phyloP scores from a whole-genome alignment of 2,329 filamentous ascomycete genomes.

The Aschersonia sp. region DNA sequence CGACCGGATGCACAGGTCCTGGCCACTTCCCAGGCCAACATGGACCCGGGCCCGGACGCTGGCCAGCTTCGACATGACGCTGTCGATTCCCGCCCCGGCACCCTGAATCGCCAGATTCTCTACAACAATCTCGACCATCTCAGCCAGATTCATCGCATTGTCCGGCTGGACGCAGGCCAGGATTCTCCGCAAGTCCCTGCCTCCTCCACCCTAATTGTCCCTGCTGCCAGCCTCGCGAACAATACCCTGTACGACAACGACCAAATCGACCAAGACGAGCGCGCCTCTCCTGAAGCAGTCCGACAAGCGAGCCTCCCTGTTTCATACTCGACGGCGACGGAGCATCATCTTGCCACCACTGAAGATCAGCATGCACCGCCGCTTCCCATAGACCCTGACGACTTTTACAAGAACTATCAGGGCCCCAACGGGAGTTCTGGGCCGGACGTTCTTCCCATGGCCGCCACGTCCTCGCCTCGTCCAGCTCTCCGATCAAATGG shows the following conservation, averaged over 20 bases:
- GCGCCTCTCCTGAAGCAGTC: background rate
- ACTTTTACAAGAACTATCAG: slow-evolving; percentile 39
- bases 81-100: slow-evolving; percentile 3
- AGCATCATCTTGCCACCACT: slow-evolving; percentile 8
- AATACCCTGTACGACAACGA: slow-evolving; percentile 6
- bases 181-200: background rate
- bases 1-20: slow-evolving; percentile 29
- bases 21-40: slow-evolving; percentile 14
- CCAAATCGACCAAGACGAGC: too few species aligned
- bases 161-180: background rate
- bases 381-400: slow-evolving; percentile 33
- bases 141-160: background rate
- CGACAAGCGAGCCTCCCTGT: background rate
- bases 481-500: slow-evolving; percentile 33
- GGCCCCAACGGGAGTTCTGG: slow-evolving; percentile 20
- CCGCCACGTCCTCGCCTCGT: slow-evolving; percentile 21
- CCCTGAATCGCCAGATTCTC: slow-evolving; percentile 10
- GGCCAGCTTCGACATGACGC: slow-evolving; percentile 10
- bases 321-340: background rate
- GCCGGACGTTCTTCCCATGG: slow-evolving; percentile 20
- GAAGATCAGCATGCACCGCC: slow-evolving; percentile 22
- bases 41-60: slow-evolving; percentile 16
- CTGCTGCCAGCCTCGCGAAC: slow-evolving; percentile 2
- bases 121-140: slow-evolving; percentile 11
- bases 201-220: background rate